phyloP scores from a whole-genome alignment of 1,284 basidiomycete genomes.

The Cryptococcus sp. region DNA sequence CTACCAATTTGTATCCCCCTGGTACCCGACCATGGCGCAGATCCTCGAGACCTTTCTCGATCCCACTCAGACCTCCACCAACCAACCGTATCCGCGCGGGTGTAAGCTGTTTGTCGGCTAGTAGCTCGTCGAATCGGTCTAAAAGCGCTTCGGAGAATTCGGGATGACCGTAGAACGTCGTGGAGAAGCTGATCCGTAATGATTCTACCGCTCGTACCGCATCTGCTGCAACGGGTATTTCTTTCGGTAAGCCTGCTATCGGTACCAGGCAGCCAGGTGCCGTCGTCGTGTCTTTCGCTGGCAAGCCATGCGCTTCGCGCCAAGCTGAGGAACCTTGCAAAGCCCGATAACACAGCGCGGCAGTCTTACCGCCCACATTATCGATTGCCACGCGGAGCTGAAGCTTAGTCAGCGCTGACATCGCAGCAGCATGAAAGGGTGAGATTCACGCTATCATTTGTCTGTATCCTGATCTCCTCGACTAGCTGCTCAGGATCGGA shows the following conservation, averaged over 20 bases:
- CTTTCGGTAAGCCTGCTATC: conserved; percentile 34
- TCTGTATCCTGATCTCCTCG: conserved; percentile 28
- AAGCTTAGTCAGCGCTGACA: conserved; percentile 12
- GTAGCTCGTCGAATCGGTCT: conserved; percentile 33
- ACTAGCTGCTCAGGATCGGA: conserved; percentile 34
- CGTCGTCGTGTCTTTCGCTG: neutral
- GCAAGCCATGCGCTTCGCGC: conserved; percentile 26
- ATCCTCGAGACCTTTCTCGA: conserved; percentile 26
- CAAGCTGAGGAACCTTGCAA: conserved; percentile 37
- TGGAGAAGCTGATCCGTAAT: conserved; percentile 28
- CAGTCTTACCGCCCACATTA: conserved; percentile 27
- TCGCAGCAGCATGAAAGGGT: conserved; percentile 20
- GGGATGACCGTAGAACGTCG: conserved; percentile 33
- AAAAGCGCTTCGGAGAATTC: conserved; percentile 36
- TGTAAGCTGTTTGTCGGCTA: conserved; percentile 35
- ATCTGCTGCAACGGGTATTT: conserved; percentile 12
- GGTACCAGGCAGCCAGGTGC: conserved; percentile 18
- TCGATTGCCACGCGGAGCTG: conserved; percentile 30
- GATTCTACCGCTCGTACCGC: conserved; percentile 30
- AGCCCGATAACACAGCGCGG: conserved; percentile 30
- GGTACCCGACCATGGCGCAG: conserved; percentile 36
- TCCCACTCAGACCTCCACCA: conserved; percentile 34
- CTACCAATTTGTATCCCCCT: conserved; percentile 30
- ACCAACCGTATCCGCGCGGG: conserved; percentile 45
- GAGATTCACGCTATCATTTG: conserved; percentile 36